Percentiles rank a stretch among this genome's conserved stretches.
These are phyloP conservation scores for Mortierella antarctica DNA, from an alignment of 192 early-diverging fungal genomes.

Conservation along the genomic window DNA sequence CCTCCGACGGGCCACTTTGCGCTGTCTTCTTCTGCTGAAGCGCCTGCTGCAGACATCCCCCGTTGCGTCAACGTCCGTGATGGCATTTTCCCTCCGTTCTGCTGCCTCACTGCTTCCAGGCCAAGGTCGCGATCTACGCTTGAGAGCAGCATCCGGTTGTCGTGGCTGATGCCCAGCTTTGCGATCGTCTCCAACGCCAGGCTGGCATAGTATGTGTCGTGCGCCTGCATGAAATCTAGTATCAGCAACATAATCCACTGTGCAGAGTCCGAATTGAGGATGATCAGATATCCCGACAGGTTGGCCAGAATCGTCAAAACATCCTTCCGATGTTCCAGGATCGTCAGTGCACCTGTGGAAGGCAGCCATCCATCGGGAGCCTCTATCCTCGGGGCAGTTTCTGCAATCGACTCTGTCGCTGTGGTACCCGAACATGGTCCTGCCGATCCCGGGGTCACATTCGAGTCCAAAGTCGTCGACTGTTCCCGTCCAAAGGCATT, in stretches of 20 bases:
- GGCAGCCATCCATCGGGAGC: slow-evolving; percentile 12
- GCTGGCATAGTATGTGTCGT: slow-evolving; percentile 68
- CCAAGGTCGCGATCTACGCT: slow-evolving; percentile 33
- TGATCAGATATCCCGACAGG: slow-evolving; percentile 59
- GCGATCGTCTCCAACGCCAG: slow-evolving; percentile 71
- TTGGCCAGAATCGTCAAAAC: slow-evolving; percentile 73
- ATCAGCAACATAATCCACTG: slow-evolving; percentile 58
- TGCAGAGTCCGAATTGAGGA: slow-evolving; percentile 51
- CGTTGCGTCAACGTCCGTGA: slow-evolving; percentile 2
- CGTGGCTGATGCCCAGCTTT: slow-evolving; percentile 67
- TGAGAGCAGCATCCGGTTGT: slow-evolving; percentile 63
- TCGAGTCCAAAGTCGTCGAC: slow-evolving; percentile 5
- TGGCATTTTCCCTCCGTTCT: slow-evolving; percentile 5
- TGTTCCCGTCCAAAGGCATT: neutral
- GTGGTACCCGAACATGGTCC: neutral
- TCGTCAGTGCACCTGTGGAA: slow-evolving; percentile 40
- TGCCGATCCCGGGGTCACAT: neutral
- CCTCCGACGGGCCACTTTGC: slow-evolving; percentile 40
- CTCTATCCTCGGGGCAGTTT: neutral
- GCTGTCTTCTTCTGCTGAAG: neutral
- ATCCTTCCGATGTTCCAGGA: slow-evolving; percentile 74
- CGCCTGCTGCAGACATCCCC: neutral
- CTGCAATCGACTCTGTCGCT: neutral
- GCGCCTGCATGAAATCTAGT: slow-evolving; percentile 66
- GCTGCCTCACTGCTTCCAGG: slow-evolving; percentile 15